A percentile compares a stretch with the other conserved stretches of the same genome.
Evolutionary conservation across 306 rosid species (phyloP).

Genomic region (Alnus glutinosa): DNA sequence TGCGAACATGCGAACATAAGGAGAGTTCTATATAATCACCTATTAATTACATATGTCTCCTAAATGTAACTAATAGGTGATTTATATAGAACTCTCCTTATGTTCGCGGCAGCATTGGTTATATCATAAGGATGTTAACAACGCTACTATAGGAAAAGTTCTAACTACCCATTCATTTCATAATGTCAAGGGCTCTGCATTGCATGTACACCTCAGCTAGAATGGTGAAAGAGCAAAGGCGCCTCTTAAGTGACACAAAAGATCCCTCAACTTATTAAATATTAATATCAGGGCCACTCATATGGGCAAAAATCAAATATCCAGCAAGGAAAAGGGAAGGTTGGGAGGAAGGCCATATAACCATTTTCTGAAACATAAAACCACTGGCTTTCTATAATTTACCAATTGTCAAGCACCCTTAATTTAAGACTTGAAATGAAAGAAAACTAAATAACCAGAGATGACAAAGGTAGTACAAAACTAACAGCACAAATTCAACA

Average conservation of each 20-base stretch:
- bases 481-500: neutral
- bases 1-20: no score
- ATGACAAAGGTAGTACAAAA: neutral
- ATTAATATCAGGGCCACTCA: neutral
- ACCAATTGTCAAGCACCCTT: constrained; percentile 11
- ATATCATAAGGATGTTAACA: neutral
- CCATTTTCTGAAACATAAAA: neutral
- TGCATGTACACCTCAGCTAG: neutral
- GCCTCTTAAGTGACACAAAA: neutral
- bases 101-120: neutral
- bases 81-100: neutral
- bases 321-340: neutral
- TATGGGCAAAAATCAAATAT: neutral
- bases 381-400: neutral
- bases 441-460: neutral
- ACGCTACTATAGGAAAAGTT: neutral
- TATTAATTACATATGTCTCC: no score
- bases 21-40: no score
- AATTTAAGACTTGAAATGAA: neutral
- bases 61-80: neutral
- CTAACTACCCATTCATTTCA: neutral
- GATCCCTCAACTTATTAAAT: neutral
- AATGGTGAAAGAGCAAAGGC: neutral
- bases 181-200: neutral
- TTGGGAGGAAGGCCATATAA: neutral